Conservation (phyloP, 2,329 filamentous ascomycete species). For the Botrytis fragariae region DNA sequence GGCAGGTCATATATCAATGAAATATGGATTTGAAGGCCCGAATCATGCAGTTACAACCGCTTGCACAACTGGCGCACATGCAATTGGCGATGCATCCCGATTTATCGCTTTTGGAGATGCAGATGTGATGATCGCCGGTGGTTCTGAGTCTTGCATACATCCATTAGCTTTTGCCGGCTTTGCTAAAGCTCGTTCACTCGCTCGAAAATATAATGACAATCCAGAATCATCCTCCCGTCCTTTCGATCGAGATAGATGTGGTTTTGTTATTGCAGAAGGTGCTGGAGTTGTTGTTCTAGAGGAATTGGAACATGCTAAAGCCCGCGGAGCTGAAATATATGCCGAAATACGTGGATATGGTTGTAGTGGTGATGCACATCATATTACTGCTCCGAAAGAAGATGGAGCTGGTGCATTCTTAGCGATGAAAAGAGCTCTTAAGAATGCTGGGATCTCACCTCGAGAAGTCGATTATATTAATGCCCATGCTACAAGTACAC, state of each 20-base stretch:
- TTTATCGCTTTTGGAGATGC: slow-evolving; percentile 91
- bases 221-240: slow-evolving; percentile 75
- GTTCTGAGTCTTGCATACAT: slow-evolving; percentile 92
- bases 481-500: slow-evolving; percentile 88
- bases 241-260: slow-evolving; percentile 75
- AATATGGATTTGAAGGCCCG: slow-evolving; percentile 82
- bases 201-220: slow-evolving; percentile 73
- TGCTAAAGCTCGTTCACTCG: slow-evolving; percentile 79
- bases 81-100: slow-evolving; percentile 88
- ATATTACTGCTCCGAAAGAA: slow-evolving; percentile 86
- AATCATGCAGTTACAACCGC: slow-evolving; percentile 93
- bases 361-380: slow-evolving; percentile 83
- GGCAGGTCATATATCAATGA: slow-evolving; percentile 93
- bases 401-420: slow-evolving; percentile 78
- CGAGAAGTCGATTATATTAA: slow-evolving; percentile 84
- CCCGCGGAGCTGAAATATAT: slow-evolving; percentile 77
- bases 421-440: slow-evolving; percentile 82
- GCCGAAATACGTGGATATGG: slow-evolving; percentile 89
- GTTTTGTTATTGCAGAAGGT: slow-evolving; percentile 92
- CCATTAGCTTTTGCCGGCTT: slow-evolving; percentile 92
- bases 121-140: slow-evolving; percentile 93
- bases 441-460: slow-evolving; percentile 67
- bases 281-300: slow-evolving; percentile 86
- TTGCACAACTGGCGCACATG: slow-evolving; percentile 93
- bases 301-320: slow-evolving; percentile 82